These are phyloP conservation scores for Penicillium sp. DNA, from an alignment of 2,329 filamentous ascomycete genomes.

Conservation along the genomic window DNA sequence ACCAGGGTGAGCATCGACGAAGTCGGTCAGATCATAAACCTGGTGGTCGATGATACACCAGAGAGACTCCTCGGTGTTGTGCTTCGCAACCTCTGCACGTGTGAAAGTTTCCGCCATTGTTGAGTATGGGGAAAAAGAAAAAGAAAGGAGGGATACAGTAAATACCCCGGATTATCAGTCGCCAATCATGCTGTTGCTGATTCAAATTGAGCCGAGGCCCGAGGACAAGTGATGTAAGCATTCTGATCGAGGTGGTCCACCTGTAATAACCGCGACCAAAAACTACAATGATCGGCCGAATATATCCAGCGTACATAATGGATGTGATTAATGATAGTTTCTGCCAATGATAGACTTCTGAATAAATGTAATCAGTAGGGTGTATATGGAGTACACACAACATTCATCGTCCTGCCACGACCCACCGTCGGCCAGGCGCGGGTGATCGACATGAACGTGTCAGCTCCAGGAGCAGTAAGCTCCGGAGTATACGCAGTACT, in stretches of 20 bases:
- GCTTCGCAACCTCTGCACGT: conserved; percentile 66
- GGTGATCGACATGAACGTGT: neutral
- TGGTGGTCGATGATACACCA: conserved; percentile 85
- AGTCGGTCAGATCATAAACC: conserved; percentile 84
- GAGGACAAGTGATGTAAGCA: conserved; percentile 9
- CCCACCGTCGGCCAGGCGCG: neutral
- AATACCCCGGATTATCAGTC: conserved; percentile 14
- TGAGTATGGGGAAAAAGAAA: neutral
- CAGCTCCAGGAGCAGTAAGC: neutral
- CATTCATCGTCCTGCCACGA: neutral
- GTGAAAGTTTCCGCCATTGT: conserved; percentile 37
- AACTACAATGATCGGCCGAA: neutral
- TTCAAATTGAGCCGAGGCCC: conserved; percentile 22
- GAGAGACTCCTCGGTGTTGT: conserved; percentile 71
- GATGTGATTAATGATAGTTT: neutral
- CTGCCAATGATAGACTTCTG: neutral
- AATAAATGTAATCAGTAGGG: neutral
- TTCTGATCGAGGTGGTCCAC: no score
- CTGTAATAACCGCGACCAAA: neutral
- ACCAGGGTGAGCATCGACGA: conserved; percentile 80
- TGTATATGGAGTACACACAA: neutral
- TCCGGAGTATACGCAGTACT: no score
- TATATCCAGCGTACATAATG: neutral
- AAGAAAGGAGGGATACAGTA: neutral
- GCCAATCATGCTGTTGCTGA: conserved; percentile 16